Conservation (phyloP, 345 rosid species). For the Bruguiera parviflora region DNA sequence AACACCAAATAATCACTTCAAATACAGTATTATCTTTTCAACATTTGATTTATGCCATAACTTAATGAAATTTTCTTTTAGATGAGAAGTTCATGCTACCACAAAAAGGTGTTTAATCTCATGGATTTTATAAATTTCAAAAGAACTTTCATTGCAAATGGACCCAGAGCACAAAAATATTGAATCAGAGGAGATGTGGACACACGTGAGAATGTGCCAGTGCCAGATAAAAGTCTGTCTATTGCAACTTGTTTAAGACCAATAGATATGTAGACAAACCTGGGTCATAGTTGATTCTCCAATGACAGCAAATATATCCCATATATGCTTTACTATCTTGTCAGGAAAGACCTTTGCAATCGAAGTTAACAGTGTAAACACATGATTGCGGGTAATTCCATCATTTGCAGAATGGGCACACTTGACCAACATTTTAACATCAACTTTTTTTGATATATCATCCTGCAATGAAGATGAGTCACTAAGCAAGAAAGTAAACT, state of each 20-base stretch:
- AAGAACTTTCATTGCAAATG: no score
- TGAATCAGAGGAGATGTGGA: neutral
- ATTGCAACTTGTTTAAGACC: slow-evolving; percentile 9
- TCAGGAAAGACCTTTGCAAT: slow-evolving; percentile 62
- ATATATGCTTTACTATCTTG: slow-evolving; percentile 54
- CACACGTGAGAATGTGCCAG: neutral
- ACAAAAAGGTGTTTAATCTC: no score
- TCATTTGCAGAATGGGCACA: slow-evolving; percentile 58
- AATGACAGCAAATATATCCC: slow-evolving; percentile 56
- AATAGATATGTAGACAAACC: slow-evolving; percentile 47
- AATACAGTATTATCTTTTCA: no score
- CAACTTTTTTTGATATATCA: slow-evolving; percentile 38
- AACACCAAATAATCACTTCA: neutral
- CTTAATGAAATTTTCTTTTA: no score
- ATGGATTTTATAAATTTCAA: no score
- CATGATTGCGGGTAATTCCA: slow-evolving; percentile 56
- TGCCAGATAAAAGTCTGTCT: neutral
- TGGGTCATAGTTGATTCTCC: slow-evolving; percentile 80
- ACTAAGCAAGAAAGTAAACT: slow-evolving; percentile 5
- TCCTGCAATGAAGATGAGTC: slow-evolving; percentile 44
- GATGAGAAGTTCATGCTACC: no score
- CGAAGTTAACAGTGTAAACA: slow-evolving; percentile 59
- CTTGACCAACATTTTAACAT: slow-evolving; percentile 57
- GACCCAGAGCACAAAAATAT: no score
- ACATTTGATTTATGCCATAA: no score